Base-by-base conservation (phyloP, 2,329 filamentous ascomycete species). In the Xylaria sp. region DNA sequence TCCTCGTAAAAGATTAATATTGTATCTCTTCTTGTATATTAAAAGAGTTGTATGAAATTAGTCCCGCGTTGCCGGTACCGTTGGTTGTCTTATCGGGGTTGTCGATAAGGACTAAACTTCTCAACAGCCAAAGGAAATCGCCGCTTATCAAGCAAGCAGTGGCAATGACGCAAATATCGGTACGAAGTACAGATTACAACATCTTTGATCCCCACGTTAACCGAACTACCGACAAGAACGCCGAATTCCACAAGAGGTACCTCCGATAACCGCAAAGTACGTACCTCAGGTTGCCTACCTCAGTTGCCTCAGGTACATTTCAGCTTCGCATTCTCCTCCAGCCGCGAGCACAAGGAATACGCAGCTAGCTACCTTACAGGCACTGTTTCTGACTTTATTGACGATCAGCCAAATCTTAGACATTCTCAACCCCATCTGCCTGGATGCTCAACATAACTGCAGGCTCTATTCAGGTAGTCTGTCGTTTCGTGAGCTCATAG, bases 111-210 rank as follows among this genome's bases (percentile, higher is more conserved):
- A 53, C 11, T 18, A 54, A 48, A n/a, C n/a, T n/a, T n/a, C n/a
- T n/a, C 29, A 7, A 34, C 29, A 34, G 29, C 55, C 52, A 59
- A 56, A 47, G 50, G 47, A 56, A 49, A 48, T 50, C 38, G 48
- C 44, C 19, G 58, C 52, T 61, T 61, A 61, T 56, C 58, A 58
- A 61, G 58, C 58, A 53, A 55, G 58, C 58, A 53, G 58, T 59
- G 56, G 56, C 56, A 52, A 61, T 61, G 58, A 61, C 58, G 58
- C 44, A 61, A 53, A 48, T 16, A n/a, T n/a, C n/a, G n/a, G n/a
- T n/a, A n/a, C n/a, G n/a, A n/a, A n/a, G n/a, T n/a, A n/a, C n/a
- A n/a, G n/a, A n/a, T n/a, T n/a, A n/a, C n/a, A n/a, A n/a, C n/a
- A n/a, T n/a, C n/a, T n/a, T n/a, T n/a, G n/a, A n/a, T n/a, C n/a